phyloP scores from a whole-genome alignment of 2,329 filamentous ascomycete genomes.

The Aureobasidium lini region DNA sequence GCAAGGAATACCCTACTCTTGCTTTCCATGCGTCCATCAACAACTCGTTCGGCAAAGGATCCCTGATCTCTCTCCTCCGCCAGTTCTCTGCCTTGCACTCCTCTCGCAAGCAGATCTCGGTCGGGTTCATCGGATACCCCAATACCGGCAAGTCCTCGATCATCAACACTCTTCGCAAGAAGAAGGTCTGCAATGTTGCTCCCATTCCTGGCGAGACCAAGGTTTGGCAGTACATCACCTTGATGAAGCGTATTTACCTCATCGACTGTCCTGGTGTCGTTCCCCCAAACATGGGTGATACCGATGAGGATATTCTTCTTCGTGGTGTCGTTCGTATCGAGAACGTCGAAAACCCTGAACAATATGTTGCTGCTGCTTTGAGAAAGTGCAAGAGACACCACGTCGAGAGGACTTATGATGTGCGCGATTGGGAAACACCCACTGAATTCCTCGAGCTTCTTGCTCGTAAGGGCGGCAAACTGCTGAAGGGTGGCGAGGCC shows the following conservation, averaged over 20 bases:
- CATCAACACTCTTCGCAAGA: conserved; percentile 91
- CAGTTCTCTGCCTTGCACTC: conserved; percentile 89
- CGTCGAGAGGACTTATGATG: conserved; percentile 85
- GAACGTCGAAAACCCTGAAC: conserved; percentile 91
- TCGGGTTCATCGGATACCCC: conserved; percentile 81
- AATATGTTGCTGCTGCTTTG: conserved; percentile 84
- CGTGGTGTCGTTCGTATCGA: conserved; percentile 89
- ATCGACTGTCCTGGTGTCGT: conserved; percentile 98
- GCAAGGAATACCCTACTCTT: conserved; percentile 85
- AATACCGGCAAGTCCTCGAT: conserved; percentile 96
- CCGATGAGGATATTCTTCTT: conserved; percentile 78
- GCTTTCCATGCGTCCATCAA: conserved; percentile 93
- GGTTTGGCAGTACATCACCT: conserved; percentile 93
- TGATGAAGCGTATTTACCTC: conserved; percentile 90
- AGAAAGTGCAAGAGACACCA: conserved; percentile 75
- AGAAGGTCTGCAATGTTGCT: conserved; percentile 87
- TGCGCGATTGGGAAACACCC: conserved; percentile 69
- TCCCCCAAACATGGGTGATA: conserved; percentile 76
- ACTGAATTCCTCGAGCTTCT: conserved; percentile 81
- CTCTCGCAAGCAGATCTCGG: conserved; percentile 88
- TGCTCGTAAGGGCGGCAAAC: conserved; percentile 75
- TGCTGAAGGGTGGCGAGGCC: conserved; percentile 88
- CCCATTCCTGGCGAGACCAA: conserved; percentile 96
- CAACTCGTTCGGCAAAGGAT: conserved; percentile 95
- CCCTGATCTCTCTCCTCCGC: conserved; percentile 79